Conservation (phyloP, 352 stramenopile species). For the Phytophthora uliginosa region DNA sequence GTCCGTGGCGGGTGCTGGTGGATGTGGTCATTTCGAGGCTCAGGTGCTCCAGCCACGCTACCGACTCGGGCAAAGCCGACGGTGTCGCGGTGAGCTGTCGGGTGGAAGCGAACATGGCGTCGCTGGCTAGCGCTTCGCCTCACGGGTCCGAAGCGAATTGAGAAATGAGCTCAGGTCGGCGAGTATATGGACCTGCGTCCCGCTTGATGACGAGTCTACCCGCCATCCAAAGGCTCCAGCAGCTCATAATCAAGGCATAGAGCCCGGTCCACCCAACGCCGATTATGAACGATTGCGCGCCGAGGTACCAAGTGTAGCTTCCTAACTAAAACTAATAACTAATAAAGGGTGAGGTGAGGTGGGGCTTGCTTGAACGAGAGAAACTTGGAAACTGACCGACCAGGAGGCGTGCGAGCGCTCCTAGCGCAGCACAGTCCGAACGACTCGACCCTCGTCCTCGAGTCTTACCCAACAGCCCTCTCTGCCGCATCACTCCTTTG, state of each 20-base stretch:
- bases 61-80: slow-evolving; percentile 35
- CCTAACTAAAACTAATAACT: too few species aligned
- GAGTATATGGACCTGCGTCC: slow-evolving; percentile 1
- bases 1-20: slow-evolving; percentile 18
- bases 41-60: slow-evolving; percentile 42
- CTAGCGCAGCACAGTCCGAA: too few species aligned
- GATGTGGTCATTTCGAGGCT: slow-evolving; percentile 41
- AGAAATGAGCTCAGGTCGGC: slow-evolving; percentile 23
- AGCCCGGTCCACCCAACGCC: slow-evolving; percentile 16
- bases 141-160: slow-evolving; percentile 8
- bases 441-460: too few species aligned
- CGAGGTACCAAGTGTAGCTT: too few species aligned
- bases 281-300: slow-evolving; percentile 31
- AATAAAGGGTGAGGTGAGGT: too few species aligned
- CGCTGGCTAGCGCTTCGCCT: slow-evolving; percentile 16
- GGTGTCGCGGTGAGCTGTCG: slow-evolving; percentile 6
- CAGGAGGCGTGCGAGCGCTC: too few species aligned
- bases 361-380: too few species aligned
- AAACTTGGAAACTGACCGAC: too few species aligned
- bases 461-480: too few species aligned
- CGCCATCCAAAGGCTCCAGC: background rate
- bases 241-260: slow-evolving; percentile 28
- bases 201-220: slow-evolving; percentile 13
- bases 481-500: too few species aligned
- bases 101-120: slow-evolving; percentile 27